Percentiles rank a stretch among this genome's conserved stretches.
Evolutionary conservation across 2,329 filamentous ascomycete species (phyloP).

Genomic region (Beauveria bassiana): DNA sequence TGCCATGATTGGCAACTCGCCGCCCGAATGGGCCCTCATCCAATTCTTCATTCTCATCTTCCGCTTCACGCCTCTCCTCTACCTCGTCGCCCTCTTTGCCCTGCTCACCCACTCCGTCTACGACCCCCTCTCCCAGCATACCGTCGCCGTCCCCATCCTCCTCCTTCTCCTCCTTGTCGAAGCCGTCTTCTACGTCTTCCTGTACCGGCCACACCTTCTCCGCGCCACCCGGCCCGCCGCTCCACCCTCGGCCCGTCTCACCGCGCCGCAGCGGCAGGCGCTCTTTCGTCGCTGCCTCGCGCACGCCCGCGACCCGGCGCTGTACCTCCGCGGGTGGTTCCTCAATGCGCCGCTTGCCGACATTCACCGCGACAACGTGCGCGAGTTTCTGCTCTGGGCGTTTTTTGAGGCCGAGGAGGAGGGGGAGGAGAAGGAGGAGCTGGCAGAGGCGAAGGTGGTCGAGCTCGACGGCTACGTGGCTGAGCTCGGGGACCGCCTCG

Average conservation of each 20-base stretch:
- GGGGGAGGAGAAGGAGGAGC: conserved; percentile 17
- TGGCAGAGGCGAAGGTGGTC: conserved; percentile 20
- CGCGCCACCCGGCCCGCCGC: conserved; percentile 35
- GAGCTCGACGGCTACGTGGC: conserved; percentile 42
- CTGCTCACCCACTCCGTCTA: conserved; percentile 16
- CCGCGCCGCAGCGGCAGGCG: conserved; percentile 38
- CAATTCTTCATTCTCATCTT: conserved; percentile 35
- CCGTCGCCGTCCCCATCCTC: conserved; percentile 15
- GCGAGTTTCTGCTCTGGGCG: conserved; percentile 60
- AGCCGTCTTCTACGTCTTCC: conserved; percentile 30
- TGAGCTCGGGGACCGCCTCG: conserved; percentile 46
- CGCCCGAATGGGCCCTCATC: conserved; percentile 35
- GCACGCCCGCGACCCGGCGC: conserved; percentile 45
- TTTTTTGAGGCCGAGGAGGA: conserved; percentile 46
- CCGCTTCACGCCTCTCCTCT: conserved; percentile 36
- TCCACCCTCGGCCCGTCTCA: conserved; percentile 17
- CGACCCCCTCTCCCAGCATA: conserved; percentile 8
- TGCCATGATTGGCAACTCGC: conserved; percentile 30
- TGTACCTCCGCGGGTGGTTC: conserved; percentile 59
- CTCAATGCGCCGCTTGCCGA: conserved; percentile 48
- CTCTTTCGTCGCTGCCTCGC: conserved; percentile 50
- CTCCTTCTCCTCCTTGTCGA: conserved; percentile 31
- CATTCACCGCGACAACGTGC: conserved; percentile 59
- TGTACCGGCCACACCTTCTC: conserved; percentile 35
- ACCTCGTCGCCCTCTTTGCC: conserved; percentile 23